A percentile compares a stretch with the other conserved stretches of the same genome.
Conservation (phyloP, 1,139 yeast genomes). For the Yamadazyma jaroonii region DNA sequence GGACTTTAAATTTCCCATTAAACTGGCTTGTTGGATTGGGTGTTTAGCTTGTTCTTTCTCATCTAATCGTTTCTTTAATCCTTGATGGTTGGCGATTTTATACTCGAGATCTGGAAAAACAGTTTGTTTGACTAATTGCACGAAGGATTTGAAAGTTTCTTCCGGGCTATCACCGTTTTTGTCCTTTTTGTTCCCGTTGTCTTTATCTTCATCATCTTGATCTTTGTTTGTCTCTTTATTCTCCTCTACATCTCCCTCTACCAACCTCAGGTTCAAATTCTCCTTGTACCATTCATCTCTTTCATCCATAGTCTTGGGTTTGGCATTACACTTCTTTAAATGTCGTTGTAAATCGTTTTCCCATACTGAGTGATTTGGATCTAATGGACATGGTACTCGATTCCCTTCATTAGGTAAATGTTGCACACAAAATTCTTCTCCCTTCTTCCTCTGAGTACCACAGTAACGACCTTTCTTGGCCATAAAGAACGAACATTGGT, state of each 20-base stretch:
- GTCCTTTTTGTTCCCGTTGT: slow-evolving; percentile 11
- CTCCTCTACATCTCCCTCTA: too few relatives aligned
- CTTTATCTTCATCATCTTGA: too few relatives aligned
- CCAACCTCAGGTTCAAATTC: slow-evolving; percentile 32
- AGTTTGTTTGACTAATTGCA: slow-evolving; percentile 4
- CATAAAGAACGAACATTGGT: slow-evolving; percentile 43
- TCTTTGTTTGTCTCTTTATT: too few relatives aligned
- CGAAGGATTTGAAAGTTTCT: slow-evolving; percentile 22
- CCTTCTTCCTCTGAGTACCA: slow-evolving; percentile 56
- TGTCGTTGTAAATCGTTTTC: slow-evolving; percentile 54
- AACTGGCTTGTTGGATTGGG: slow-evolving; percentile 76
- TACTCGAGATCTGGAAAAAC: slow-evolving; percentile 12
- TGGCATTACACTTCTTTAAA: slow-evolving; percentile 58
- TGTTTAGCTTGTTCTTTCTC: slow-evolving; percentile 60
- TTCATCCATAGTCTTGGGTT: slow-evolving; percentile 19
- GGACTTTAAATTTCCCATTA: slow-evolving; percentile 65
- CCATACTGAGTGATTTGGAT: slow-evolving; percentile 74
- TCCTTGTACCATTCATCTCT: slow-evolving; percentile 43
- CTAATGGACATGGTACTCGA: slow-evolving; percentile 76
- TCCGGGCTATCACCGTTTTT: too few relatives aligned
- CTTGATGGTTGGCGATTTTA: slow-evolving; percentile 23
- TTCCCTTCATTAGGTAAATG: slow-evolving; percentile 34
- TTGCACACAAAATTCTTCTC: slow-evolving; percentile 58
- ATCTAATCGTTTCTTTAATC: slow-evolving; percentile 35
- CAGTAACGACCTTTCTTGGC: slow-evolving; percentile 54